Percentiles rank a stretch among this genome's conserved stretches.
phyloP scores from a whole-genome alignment of 139 green algal genomes.

The Closterium sp. region DNA sequence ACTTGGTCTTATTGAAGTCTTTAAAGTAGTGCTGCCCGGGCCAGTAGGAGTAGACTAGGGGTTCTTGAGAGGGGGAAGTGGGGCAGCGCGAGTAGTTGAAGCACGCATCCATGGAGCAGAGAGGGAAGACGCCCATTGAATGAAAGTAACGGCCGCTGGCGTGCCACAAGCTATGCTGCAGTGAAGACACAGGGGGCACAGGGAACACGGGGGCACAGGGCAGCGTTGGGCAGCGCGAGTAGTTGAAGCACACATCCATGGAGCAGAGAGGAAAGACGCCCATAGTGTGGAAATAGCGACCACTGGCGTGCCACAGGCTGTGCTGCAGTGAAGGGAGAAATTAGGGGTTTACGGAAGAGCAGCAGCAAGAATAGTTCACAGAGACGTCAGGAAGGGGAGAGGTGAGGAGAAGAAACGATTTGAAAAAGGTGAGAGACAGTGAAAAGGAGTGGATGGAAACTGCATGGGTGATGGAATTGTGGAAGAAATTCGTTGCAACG shows the following conservation, averaged over 20 bases:
- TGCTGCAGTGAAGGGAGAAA: too few relatives aligned
- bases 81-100: background rate
- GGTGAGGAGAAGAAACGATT: too few relatives aligned
- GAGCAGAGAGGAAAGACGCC: background rate
- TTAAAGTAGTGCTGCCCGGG: background rate
- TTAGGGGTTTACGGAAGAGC: too few relatives aligned
- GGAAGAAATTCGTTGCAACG: too few relatives aligned
- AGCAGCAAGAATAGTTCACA: too few relatives aligned
- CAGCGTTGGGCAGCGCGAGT: background rate
- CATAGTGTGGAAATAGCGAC: background rate
- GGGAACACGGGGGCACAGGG: too few relatives aligned
- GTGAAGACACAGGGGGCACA: background rate
- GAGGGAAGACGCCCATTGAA: background rate
- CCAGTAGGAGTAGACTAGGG: background rate
- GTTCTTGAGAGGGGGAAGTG: background rate
- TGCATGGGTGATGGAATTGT: too few relatives aligned
- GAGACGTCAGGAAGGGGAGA: too few relatives aligned
- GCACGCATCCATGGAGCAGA: conserved; percentile 3
- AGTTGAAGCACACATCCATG: conserved; percentile 6
- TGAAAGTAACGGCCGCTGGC: background rate
- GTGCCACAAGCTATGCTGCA: background rate
- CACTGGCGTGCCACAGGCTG: background rate
- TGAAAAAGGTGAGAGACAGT: too few relatives aligned
- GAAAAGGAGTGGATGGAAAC: too few relatives aligned
- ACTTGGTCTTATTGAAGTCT: background rate